Base-by-base conservation (phyloP, 768 basidiomycete genomes). In the Cyathus striatus region DNA sequence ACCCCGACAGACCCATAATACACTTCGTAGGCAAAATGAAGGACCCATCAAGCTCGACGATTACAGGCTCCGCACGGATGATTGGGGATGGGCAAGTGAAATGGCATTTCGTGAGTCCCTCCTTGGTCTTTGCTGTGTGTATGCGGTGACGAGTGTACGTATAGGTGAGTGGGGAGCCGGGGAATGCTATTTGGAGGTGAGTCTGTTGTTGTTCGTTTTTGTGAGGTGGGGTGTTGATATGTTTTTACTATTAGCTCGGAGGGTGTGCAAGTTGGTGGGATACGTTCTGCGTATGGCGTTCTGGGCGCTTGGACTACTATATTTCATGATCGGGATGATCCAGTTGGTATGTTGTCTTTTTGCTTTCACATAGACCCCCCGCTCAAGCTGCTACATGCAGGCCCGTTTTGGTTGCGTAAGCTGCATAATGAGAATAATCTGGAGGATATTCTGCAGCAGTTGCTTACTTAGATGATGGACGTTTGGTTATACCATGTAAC, bases 21-120 rank as follows among this genome's bases (percentile, higher is more conserved):
- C 61, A 74, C 27, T 78, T 81, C 47, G 55, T 55, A 5, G 83
- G 81, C 5, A 68, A 71, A 43, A 68, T 81, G 52, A 61, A 66
- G n/a, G 66, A 69, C 3, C 58, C 59, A 12, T 55, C 59, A 1
- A 60, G 63, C 4, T 72, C 75, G 20, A 68, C 66, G 2, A 70
- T 86, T 57, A 56, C 60, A 4, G 84, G 85, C 3, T 64, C 56
- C 20, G 74, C 84, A 13, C 64, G 68, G 49, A 67, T 86, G 57
- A 78, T 78, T 0, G 64, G 69, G 0, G 81, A 86, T 42, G 63
- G 72, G 40, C 69, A 80, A 36, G 59, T 84, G 6, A 70, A 75
- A 41, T 82, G 81, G 80, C 73, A 77, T 58, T 81, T 79, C 57
- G 84, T 85, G 55, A 53, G 81, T 63, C 3, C 33, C 21, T 17